Evolutionary conservation across 2,329 filamentous ascomycete genomes (phyloP).

Genomic region (Xylariaceae sp.): DNA sequence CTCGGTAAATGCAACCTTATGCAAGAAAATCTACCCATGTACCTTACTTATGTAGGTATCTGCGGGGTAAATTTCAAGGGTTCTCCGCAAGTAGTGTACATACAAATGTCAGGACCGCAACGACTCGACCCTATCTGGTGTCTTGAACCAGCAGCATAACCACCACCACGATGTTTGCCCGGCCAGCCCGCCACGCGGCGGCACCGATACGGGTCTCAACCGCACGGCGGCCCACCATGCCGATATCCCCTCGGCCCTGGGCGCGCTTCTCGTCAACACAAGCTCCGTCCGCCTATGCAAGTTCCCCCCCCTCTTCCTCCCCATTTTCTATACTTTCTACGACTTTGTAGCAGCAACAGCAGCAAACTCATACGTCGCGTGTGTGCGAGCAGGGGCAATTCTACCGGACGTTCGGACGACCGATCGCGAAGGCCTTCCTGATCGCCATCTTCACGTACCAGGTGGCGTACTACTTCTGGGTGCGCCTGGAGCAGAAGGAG

Average conservation of each 20-base stretch:
- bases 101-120: no score
- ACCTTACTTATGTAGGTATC: no score
- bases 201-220: not conserved
- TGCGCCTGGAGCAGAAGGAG: slow-evolving; percentile 74
- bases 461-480: slow-evolving; percentile 73
- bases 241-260: not conserved
- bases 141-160: no score
- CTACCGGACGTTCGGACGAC: slow-evolving; percentile 74
- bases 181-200: not conserved
- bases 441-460: slow-evolving; percentile 80
- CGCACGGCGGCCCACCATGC: not conserved
- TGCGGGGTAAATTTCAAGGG: no score
- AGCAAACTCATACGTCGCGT: not conserved
- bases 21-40: no score
- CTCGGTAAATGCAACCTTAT: no score
- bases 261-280: not conserved
- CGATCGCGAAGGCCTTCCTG: slow-evolving; percentile 73
- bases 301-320: not conserved
- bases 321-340: not conserved
- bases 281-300: not conserved
- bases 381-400: slow-evolving; percentile 57
- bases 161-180: not conserved
- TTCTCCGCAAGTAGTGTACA: no score
- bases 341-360: slow-evolving; percentile 19
- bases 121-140: no score